Evolutionary conservation across 306 rosid species (phyloP).

Genomic region (Arachis hypogaea): DNA sequence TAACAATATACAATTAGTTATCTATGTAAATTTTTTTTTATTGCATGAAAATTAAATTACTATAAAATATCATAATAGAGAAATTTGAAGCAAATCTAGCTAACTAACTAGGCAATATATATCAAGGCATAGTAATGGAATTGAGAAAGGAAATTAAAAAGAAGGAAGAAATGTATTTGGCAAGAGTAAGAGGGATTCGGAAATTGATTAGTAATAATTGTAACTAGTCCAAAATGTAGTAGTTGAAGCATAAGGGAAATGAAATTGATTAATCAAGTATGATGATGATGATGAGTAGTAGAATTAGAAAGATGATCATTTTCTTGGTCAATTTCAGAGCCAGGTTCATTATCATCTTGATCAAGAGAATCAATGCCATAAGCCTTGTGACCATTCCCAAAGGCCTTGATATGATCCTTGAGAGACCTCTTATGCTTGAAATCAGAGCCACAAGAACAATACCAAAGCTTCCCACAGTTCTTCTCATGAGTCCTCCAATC

Average conservation of each 20-base stretch:
- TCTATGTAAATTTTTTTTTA: too few species aligned
- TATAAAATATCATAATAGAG: too few species aligned
- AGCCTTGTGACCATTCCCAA: slow-evolving; percentile 79
- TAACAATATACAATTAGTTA: too few species aligned
- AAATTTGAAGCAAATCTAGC: too few species aligned
- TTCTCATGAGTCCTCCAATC: slow-evolving; percentile 99
- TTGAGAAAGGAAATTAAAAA: too few species aligned
- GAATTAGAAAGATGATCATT: slow-evolving; percentile 46
- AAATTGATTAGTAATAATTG: background rate
- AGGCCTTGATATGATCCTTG: slow-evolving; percentile 88
- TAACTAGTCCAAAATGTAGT: background rate
- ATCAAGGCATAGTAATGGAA: too few species aligned
- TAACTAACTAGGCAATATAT: too few species aligned
- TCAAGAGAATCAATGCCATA: slow-evolving; percentile 71
- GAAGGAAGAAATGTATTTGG: background rate
- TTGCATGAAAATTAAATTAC: too few species aligned
- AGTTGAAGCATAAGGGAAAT: too few species aligned
- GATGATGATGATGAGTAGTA: too few species aligned
- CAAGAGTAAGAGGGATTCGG: background rate
- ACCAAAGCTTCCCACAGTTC: slow-evolving; percentile 95
- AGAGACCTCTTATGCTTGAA: slow-evolving; percentile 93
- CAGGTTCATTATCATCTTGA: slow-evolving; percentile 63
- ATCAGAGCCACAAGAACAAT: slow-evolving; percentile 94
- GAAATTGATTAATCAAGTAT: too few species aligned
- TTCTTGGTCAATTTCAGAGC: slow-evolving; percentile 73